Evolutionary conservation across 179 eudicot genomes (phyloP).

Genomic region (Camellia oleifera): DNA sequence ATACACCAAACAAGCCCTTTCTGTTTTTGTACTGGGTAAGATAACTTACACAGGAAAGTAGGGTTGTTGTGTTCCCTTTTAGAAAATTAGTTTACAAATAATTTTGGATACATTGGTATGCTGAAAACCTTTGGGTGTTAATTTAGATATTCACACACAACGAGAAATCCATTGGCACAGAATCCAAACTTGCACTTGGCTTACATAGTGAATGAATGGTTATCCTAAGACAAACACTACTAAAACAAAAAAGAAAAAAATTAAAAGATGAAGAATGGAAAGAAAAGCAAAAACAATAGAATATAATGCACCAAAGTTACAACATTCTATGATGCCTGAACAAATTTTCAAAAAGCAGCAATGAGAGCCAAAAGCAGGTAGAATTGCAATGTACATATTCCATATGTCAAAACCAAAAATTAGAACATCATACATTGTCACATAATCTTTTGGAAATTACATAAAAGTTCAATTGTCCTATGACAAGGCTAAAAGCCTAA

Average conservation of each 20-base stretch:
- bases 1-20: not conserved
- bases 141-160: not conserved
- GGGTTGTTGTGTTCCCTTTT: not conserved
- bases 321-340: not conserved
- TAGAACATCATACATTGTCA: not conserved
- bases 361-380: not conserved
- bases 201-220: not conserved
- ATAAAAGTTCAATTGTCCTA: not conserved
- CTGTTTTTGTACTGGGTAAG: not conserved
- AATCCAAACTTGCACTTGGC: not conserved
- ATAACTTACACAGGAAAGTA: not conserved
- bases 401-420: not conserved
- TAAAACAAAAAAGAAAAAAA: not conserved
- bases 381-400: not conserved
- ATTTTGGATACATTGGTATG: not conserved
- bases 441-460: not conserved
- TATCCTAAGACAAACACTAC: not conserved
- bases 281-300: not conserved
- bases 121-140: not conserved
- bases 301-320: not conserved
- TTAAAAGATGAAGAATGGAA: not conserved
- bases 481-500: slow-evolving; percentile 2
- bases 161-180: not conserved
- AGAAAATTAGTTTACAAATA: not conserved
- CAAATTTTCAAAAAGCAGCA: not conserved